Conservation (phyloP, 352 stramenopile species). For the Pythium aquatile region DNA sequence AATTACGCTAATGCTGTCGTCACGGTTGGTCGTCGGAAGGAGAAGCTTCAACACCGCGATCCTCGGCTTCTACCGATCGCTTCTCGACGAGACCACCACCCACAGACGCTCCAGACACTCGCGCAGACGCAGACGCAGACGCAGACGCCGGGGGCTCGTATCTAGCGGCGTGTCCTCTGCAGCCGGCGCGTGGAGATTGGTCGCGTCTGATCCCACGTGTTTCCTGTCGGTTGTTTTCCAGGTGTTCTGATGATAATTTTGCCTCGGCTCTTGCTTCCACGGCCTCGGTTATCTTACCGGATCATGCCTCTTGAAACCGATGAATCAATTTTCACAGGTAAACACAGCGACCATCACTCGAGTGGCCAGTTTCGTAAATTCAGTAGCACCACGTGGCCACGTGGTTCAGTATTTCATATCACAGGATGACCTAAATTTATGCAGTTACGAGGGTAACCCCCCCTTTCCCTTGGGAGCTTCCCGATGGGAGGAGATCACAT, state of each 20-base stretch:
- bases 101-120: not conserved
- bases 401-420: constrained; percentile 3
- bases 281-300: constrained; percentile 14
- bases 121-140: not conserved
- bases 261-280: not conserved
- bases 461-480: not conserved
- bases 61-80: not conserved
- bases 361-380: not conserved
- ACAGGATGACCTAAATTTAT: constrained; percentile 8
- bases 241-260: not conserved
- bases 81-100: not conserved
- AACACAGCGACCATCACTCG: constrained; percentile 19
- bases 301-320: constrained; percentile 1
- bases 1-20: not conserved
- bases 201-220: constrained; percentile 6
- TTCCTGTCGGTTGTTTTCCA: not conserved
- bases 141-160: not conserved
- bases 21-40: not conserved
- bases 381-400: not conserved
- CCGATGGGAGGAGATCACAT: constrained; percentile 1
- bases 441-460: not conserved
- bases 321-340: constrained; percentile 13
- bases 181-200: not conserved
- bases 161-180: not conserved
- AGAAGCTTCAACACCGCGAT: not conserved